phyloP scores from a whole-genome alignment of 2,329 filamentous ascomycete species.

The Aspergillus fischeri region DNA sequence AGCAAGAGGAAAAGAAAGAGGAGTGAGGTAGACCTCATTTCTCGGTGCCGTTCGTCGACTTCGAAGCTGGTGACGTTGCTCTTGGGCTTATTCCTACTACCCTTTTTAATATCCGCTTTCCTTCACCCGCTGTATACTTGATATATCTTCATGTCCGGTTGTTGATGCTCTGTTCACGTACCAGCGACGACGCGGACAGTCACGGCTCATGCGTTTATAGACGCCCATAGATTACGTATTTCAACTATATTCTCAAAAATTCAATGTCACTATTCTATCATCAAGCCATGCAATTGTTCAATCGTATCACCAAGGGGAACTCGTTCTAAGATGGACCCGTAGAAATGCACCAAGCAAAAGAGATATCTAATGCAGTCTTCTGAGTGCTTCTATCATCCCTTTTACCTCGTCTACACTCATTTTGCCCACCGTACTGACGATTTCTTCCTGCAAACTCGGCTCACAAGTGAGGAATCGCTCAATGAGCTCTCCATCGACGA shows the following conservation, averaged over 20 bases:
- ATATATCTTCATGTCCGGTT: not conserved
- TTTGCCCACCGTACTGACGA: conserved; percentile 48
- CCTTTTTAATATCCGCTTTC: not conserved
- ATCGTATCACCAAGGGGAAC: not conserved
- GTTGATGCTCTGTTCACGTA: not conserved
- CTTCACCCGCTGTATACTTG: not conserved
- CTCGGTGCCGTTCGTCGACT: not conserved
- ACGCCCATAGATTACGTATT: not conserved
- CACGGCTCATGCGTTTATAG: not conserved
- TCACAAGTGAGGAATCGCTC: conserved; percentile 75
- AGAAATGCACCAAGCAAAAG: not conserved
- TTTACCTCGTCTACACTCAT: conserved; percentile 56
- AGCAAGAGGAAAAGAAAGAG: conserved; percentile 5
- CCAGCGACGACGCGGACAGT: not conserved
- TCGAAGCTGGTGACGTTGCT: not conserved
- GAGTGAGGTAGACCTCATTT: not conserved
- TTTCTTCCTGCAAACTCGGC: conserved; percentile 53
- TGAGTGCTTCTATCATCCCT: conserved; percentile 57
- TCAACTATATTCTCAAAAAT: not conserved
- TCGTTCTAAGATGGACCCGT: not conserved
- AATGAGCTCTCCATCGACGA: conserved; percentile 88
- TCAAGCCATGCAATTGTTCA: not conserved
- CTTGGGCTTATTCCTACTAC: not conserved
- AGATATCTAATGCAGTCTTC: conserved; percentile 44
- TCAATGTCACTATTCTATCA: not conserved